Percentiles rank a stretch among this genome's conserved stretches.
These are phyloP conservation scores for Saksenaea vasiformis DNA, from an alignment of 371 early-diverging fungal species.

Conservation along the genomic window DNA sequence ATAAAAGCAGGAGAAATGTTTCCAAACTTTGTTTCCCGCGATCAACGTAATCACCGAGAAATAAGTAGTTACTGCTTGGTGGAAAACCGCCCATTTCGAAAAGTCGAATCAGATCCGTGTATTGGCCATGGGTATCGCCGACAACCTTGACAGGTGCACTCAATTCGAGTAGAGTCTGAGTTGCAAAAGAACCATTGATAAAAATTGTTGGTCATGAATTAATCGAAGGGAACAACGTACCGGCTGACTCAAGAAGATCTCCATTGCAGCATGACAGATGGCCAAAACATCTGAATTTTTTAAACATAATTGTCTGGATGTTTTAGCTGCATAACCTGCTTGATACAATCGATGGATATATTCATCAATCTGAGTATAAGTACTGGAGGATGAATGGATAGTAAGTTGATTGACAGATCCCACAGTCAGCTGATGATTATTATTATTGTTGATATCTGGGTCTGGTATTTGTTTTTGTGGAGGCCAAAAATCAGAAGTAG, in stretches of 20 bases:
- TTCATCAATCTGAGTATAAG: constrained; percentile 72
- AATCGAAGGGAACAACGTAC: constrained; percentile 20
- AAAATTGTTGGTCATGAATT: neutral
- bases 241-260: constrained; percentile 91
- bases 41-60: constrained; percentile 98
- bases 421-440: constrained; percentile 24
- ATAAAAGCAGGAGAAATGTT: constrained; percentile 90
- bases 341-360: constrained; percentile 77
- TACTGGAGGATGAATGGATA: constrained; percentile 19
- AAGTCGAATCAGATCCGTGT: constrained; percentile 84
- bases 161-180: constrained; percentile 84
- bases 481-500: constrained; percentile 43
- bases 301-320: constrained; percentile 68
- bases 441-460: constrained; percentile 18
- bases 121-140: constrained; percentile 97
- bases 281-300: constrained; percentile 82
- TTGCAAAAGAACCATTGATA: neutral
- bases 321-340: constrained; percentile 69
- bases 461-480: constrained; percentile 15
- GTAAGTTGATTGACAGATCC: constrained; percentile 34
- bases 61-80: constrained; percentile 87
- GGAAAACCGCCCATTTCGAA: constrained; percentile 94
- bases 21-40: constrained; percentile 95
- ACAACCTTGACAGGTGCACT: constrained; percentile 94
- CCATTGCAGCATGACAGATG: constrained; percentile 84